Evolutionary conservation across 2,329 filamentous ascomycete species (phyloP).

Genomic region (Plectosphaerella cucumerina): DNA sequence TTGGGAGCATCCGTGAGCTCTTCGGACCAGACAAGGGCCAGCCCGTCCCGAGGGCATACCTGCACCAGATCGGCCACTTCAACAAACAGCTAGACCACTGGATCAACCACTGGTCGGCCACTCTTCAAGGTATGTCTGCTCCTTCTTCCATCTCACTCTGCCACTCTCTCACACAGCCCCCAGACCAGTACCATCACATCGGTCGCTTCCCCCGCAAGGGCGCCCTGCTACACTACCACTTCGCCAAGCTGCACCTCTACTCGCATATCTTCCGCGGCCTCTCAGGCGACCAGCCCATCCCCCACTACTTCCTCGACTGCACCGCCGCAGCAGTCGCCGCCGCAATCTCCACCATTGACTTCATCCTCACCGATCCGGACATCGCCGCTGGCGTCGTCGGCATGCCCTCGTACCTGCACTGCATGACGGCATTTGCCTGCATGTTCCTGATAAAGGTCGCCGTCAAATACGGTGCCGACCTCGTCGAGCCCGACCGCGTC

Average conservation of each 20-base stretch:
- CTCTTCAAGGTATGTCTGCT: constrained; percentile 22
- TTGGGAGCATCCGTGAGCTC: constrained; percentile 47
- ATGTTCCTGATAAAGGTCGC: constrained; percentile 47
- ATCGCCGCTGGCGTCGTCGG: constrained; percentile 34
- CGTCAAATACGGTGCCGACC: constrained; percentile 32
- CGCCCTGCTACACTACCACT: constrained; percentile 35
- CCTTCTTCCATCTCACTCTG: background rate
- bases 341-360: constrained; percentile 37
- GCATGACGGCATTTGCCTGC: constrained; percentile 49
- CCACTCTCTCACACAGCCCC: constrained; percentile 11
- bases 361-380: constrained; percentile 36
- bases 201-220: constrained; percentile 35
- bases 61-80: constrained; percentile 36
- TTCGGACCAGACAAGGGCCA: constrained; percentile 54
- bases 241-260: constrained; percentile 36
- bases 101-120: constrained; percentile 27
- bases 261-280: constrained; percentile 36
- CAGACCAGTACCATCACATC: constrained; percentile 34
- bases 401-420: constrained; percentile 46
- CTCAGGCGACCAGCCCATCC: constrained; percentile 25
- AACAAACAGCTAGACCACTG: constrained; percentile 31
- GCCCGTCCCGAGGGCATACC: constrained; percentile 44
- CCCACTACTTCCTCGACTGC: constrained; percentile 27
- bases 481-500: constrained; percentile 31
- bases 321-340: constrained; percentile 28